phyloP scores from a whole-genome alignment of 1,139 yeast genomes.

The Yamadazyma buinensis region DNA sequence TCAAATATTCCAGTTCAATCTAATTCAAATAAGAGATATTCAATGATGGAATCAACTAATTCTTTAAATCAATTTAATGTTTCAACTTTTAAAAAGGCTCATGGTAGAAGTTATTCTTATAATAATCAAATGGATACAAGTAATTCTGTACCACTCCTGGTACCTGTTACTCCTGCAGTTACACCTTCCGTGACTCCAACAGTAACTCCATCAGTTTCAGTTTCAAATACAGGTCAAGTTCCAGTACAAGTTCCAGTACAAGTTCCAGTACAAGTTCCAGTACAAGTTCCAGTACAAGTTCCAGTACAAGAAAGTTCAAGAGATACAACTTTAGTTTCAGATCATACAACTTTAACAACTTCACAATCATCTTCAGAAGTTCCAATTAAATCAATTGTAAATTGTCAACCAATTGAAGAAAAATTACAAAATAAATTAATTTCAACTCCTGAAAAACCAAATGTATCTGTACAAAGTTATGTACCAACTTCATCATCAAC shows the following conservation, averaged over 20 bases:
- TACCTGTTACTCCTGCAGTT: background rate
- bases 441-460: background rate
- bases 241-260: no score
- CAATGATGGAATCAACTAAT: conserved; percentile 45
- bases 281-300: background rate
- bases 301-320: no score
- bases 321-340: background rate
- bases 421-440: no score
- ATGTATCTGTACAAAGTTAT: no score
- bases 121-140: background rate
- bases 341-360: background rate
- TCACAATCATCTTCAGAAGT: no score
- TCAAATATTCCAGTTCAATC: conserved; percentile 5
- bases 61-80: conserved; percentile 23
- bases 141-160: no score
- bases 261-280: background rate
- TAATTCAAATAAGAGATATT: conserved; percentile 33
- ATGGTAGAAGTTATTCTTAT: conserved; percentile 36
- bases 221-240: no score
- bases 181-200: no score
- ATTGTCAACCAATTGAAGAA: no score
- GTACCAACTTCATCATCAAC: no score
- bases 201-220: no score
- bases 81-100: conserved; percentile 13
- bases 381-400: background rate